A percentile compares a stretch with the other conserved stretches of the same genome.
Conservation (phyloP, 148 eudicot genomes). For the Tetragonia tetragonoides region DNA sequence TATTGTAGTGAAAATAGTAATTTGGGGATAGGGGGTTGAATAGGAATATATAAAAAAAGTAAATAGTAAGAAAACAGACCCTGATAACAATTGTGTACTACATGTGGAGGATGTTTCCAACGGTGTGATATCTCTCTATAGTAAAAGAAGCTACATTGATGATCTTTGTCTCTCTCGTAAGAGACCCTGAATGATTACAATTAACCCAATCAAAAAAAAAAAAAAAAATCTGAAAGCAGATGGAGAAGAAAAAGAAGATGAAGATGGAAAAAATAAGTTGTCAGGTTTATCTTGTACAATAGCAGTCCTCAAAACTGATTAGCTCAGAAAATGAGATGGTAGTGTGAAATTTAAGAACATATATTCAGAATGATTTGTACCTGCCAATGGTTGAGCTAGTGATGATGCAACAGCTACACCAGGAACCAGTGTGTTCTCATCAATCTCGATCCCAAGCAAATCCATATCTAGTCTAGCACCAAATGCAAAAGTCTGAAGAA, state of each 20-base stretch:
- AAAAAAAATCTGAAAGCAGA: too few relatives aligned
- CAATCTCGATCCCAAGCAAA: slow-evolving; percentile 83
- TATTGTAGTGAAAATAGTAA: too few relatives aligned
- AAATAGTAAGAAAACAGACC: slow-evolving; percentile 59
- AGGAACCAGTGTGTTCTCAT: slow-evolving; percentile 75
- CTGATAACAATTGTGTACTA: slow-evolving; percentile 91
- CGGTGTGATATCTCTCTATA: slow-evolving; percentile 86
- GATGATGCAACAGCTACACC: slow-evolving; percentile 90
- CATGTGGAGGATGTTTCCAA: slow-evolving; percentile 95
- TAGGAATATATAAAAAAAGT: too few relatives aligned
- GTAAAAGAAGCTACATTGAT: slow-evolving; percentile 96
- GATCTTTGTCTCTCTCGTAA: slow-evolving; percentile 92
- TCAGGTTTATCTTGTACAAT: too few relatives aligned
- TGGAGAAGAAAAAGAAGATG: too few relatives aligned
- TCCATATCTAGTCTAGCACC: slow-evolving; percentile 87
- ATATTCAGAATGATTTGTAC: slow-evolving; percentile 26
- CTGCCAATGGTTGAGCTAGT: slow-evolving; percentile 89
- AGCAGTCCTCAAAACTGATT: too few relatives aligned
- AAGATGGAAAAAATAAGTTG: too few relatives aligned
- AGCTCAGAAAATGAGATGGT: not conserved
- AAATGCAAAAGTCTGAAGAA: slow-evolving; percentile 45
- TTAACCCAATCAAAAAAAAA: too few relatives aligned
- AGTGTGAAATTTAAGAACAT: not conserved
- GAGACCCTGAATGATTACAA: slow-evolving; percentile 85
- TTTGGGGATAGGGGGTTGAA: too few relatives aligned